Conservation (phyloP, 345 rosid species). For the Hibiscus syriacus region DNA sequence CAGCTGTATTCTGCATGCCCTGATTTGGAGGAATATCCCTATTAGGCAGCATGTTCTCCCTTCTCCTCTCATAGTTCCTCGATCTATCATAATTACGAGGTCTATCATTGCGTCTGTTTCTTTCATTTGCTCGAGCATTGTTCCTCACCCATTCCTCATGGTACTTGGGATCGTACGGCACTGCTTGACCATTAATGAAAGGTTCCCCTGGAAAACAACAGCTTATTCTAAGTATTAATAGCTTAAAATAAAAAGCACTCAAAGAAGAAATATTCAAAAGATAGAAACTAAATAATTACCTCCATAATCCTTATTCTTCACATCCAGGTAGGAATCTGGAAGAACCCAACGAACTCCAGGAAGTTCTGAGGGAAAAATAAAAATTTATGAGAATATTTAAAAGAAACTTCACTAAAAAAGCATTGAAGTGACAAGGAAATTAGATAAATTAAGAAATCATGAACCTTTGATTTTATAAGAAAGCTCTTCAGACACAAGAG, state of each 20-base stretch:
- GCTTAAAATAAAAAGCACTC: not conserved
- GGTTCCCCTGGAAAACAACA: constrained; percentile 62
- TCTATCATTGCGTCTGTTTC: constrained; percentile 80
- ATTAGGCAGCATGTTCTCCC: constrained; percentile 56
- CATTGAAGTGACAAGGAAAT: not conserved
- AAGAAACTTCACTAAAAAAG: not conserved
- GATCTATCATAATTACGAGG: constrained; percentile 68
- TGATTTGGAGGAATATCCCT: constrained; percentile 25
- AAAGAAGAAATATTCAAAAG: not conserved
- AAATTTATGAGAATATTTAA: not conserved
- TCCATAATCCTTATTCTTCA: constrained; percentile 87
- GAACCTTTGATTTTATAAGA: constrained; percentile 72
- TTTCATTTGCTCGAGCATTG: constrained; percentile 77
- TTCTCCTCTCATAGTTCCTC: constrained; percentile 87
- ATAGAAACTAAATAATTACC: constrained; percentile 31
- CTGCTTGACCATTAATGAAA: constrained; percentile 88
- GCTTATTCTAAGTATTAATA: not conserved
- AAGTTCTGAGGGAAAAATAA: constrained; percentile 35
- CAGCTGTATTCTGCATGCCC: constrained; percentile 26
- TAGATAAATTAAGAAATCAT: not conserved
- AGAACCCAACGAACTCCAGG: constrained; percentile 90
- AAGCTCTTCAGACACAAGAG: constrained; percentile 61
- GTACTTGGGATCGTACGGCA: constrained; percentile 91
- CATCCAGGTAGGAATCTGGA: constrained; percentile 93
- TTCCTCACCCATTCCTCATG: constrained; percentile 98